Evolutionary conservation across 1,284 basidiomycete species (phyloP).

Genomic region (Microstroma glucosiphilum): DNA sequence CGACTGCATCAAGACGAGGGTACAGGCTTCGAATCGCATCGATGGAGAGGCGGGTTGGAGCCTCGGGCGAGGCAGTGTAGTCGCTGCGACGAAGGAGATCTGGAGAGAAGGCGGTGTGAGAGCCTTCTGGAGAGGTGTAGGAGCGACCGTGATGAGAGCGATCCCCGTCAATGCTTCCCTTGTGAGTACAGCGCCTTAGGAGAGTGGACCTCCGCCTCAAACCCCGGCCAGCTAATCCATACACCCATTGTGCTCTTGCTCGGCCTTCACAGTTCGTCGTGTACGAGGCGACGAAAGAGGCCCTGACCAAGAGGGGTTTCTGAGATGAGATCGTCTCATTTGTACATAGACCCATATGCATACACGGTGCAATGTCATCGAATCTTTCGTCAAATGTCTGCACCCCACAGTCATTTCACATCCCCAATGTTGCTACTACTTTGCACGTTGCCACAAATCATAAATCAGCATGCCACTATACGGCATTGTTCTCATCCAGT

Average conservation of each 20-base stretch:
- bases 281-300: conserved; percentile 24
- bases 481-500: too few species aligned
- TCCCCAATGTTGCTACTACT: too few species aligned
- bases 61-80: conserved; percentile 9
- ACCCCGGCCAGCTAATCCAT: too few species aligned
- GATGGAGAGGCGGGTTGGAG: conserved; percentile 19
- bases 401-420: too few species aligned
- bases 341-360: too few species aligned
- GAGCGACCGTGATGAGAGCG: conserved; percentile 33
- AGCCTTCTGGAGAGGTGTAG: conserved; percentile 36
- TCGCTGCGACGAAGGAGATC: not conserved
- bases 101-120: conserved; percentile 21
- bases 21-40: conserved; percentile 28
- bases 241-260: too few species aligned
- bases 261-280: conserved; percentile 15
- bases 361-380: too few species aligned
- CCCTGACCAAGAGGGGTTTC: conserved; percentile 15
- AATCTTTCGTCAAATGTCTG: too few species aligned
- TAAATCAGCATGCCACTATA: too few species aligned
- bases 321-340: not conserved
- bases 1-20: conserved; percentile 43
- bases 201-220: too few species aligned
- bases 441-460: too few species aligned
- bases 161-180: conserved; percentile 39
- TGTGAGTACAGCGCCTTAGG: not conserved